Base-by-base conservation (phyloP, 805 yeast genomes). In the Lipomyces orientalis region DNA sequence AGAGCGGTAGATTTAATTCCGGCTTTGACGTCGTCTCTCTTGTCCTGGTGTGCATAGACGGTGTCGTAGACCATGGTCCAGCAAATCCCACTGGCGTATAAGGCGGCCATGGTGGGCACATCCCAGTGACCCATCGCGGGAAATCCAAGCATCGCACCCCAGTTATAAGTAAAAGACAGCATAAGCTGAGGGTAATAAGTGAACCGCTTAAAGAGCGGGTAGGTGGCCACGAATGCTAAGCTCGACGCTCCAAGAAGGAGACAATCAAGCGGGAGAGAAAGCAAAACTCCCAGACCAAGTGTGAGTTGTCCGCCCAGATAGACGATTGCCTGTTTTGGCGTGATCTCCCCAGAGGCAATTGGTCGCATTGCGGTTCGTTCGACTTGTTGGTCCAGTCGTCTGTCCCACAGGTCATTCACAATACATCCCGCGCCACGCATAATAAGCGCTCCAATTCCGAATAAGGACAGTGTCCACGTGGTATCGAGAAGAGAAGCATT, bases 381-480 rank as follows among this genome's bases (percentile, higher is more conserved):
- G 2, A 95, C 99, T 77, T 92, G 85, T 70, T 85, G 83, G 75
- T 95, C 99, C 60, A 93, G 81, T 67, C 94, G 83, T 62, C 92
- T 82, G 76, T 95, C 99, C 76, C 89, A 82, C 57, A 94, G 82
- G 78, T 95, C 99, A 77, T 95, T 95, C 64, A 95, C 88, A 0
- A 97, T 93, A 77, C 99, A 95, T 0, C 99, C 99, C 1, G 97
- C 98, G 34, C 98, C 97, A 78, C 99, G 85, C 97, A 96, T 95
- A 19, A 94, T 83, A 52, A 93, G 75, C 0, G 98, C 86, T 14
- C 99, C 99, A 3, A 89, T 81, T 4, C 94, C 88, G 76, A 93
- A 95, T 14, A 93, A 80, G 0, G 86, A 83, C 43, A 91, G 76
- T 75, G 88, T 91, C 75, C 84, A 85, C 0, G 83, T 67, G 0